Evolutionary conservation across 352 stramenopile genomes (phyloP), one percentile per base, ranked within the genome.

Genomic region (Phytopythium chamaehyphon): DNA sequence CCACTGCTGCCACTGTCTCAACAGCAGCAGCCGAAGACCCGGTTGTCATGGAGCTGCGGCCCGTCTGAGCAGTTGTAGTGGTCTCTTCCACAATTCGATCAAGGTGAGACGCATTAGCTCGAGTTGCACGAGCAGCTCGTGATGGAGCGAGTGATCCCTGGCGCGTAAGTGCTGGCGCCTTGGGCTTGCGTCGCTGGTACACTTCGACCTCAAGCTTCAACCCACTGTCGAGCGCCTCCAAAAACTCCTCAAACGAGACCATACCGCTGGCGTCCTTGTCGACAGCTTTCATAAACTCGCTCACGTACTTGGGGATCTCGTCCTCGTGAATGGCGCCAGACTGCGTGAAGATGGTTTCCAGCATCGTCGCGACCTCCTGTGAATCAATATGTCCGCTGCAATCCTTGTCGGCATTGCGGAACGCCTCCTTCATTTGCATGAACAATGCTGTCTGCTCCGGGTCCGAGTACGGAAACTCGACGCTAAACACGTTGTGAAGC

Each of bases 391-490:
- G 80, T 7, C 83, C 83, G 31, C 78, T 90, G 57, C 83, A 87
- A 37, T 93, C 83, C 50, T 75, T 86, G 55, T 93, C 83, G 0
- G 80, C 83, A 0, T 86, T 52, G 12, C 83, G 74, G 56, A 93
- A 93, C 0, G 83, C 83, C 47, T 93, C 80, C 50, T 93, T 93
- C 69, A 93, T 93, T 54, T 93, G 83, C 83, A 93, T 89, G 55
- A 91, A 93, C 46, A 93, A 59, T 10, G 83, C 83, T 0, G 83
- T 93, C 43, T 93, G 76, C n/a, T 93, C 83, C 22, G 77, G 71
- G 31, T 93, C 76, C 0, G 83, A 76, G 59, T 90, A 93, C 37
- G 77, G 48, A 49, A 93, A 93, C 5, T 69, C 67, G 10, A 90
- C 77, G 22, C 80, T 66, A 47, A 93, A 93, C 5, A 93, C 63